A percentile compares a stretch with the other conserved stretches of the same genome.
These are phyloP conservation scores for Schwanniomyces polymorphus DNA, from an alignment of 805 yeast species.

Conservation along the genomic window DNA sequence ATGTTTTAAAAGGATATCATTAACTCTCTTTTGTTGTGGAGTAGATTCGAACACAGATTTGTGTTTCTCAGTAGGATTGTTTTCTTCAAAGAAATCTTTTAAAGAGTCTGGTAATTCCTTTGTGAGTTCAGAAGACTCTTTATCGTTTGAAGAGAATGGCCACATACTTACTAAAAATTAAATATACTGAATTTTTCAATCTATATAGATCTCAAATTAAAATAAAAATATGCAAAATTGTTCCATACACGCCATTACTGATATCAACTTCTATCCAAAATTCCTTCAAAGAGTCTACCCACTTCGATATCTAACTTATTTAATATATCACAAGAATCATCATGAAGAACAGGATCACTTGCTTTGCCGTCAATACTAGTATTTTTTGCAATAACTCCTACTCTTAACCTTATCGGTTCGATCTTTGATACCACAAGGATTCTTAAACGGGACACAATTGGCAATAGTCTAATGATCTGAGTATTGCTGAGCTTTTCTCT, in stretches of 20 bases:
- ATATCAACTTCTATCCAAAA: slow-evolving; percentile 27
- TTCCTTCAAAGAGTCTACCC: slow-evolving; percentile 39
- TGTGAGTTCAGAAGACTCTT: slow-evolving; percentile 25
- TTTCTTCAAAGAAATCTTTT: slow-evolving; percentile 27
- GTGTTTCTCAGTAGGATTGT: slow-evolving; percentile 28
- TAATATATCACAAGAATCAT: slow-evolving; percentile 8
- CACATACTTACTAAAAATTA: slow-evolving; percentile 16
- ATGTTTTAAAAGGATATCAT: slow-evolving; percentile 19
- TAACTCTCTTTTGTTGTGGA: slow-evolving; percentile 27
- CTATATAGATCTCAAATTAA: not conserved
- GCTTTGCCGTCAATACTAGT: not conserved
- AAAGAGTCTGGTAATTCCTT: slow-evolving; percentile 35
- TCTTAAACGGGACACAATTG: slow-evolving; percentile 33
- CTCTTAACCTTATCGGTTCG: slow-evolving; percentile 13
- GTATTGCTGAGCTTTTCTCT: slow-evolving; percentile 24
- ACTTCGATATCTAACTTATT: slow-evolving; percentile 34
- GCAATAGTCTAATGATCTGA: slow-evolving; percentile 29
- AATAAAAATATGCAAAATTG: not conserved
- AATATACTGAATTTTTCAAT: not conserved
- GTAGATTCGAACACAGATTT: slow-evolving; percentile 19
- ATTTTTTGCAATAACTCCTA: slow-evolving; percentile 3
- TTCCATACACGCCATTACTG: not conserved
- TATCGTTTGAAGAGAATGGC: slow-evolving; percentile 26
- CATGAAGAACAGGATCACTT: not conserved
- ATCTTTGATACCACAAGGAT: slow-evolving; percentile 26